Evolutionary conservation across 208 protist species (phyloP).

Genomic region (Leishmania lainsoni): DNA sequence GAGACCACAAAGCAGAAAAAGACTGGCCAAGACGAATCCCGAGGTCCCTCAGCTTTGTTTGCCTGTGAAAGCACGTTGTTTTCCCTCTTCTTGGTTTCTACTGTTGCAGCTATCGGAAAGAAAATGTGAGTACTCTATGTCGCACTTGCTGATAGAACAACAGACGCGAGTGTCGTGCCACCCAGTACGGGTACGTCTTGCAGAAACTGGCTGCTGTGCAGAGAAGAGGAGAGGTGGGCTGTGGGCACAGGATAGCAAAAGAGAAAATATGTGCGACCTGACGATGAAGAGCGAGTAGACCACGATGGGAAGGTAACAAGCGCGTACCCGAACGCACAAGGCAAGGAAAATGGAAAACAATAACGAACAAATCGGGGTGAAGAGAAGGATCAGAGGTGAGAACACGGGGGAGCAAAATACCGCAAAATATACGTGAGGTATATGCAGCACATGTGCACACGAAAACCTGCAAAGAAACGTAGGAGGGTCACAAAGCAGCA

Average conservation of each 20-base stretch:
- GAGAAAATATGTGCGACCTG: neutral
- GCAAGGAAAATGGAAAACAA: neutral
- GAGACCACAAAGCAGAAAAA: neutral
- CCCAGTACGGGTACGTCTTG: neutral
- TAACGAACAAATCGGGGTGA: neutral
- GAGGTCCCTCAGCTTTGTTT: neutral
- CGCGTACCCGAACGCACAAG: neutral
- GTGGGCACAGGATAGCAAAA: neutral
- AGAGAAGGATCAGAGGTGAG: neutral
- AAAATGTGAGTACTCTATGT: neutral
- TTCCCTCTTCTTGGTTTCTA: neutral
- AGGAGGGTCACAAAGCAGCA: neutral
- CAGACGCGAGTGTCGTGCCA: neutral
- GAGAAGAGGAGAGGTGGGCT: neutral
- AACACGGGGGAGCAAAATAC: neutral
- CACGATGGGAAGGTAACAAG: neutral
- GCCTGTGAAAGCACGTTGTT: no score
- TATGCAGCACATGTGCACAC: neutral
- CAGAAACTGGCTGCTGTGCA: neutral
- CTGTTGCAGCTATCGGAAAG: neutral
- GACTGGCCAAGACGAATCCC: neutral
- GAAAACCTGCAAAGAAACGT: neutral
- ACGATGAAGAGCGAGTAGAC: neutral
- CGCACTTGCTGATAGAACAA: neutral
- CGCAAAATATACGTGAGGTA: neutral